Conservation (phyloP, 805 yeast species). For the Kodamaea hsintzibuensis region DNA sequence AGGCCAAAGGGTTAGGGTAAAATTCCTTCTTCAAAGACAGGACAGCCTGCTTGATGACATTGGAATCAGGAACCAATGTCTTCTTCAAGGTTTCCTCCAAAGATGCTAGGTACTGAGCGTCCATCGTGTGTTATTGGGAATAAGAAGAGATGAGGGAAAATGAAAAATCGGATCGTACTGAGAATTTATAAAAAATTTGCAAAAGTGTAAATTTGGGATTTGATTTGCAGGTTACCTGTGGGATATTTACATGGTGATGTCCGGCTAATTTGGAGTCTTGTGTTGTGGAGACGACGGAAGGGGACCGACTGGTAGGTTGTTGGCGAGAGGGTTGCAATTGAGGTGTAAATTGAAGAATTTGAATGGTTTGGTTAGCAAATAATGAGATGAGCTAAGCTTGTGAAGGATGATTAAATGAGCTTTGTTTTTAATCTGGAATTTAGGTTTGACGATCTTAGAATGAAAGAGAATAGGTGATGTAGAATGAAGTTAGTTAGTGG, state of each 20-base stretch:
- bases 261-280: constrained; percentile 1
- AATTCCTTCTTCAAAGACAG: constrained; percentile 69
- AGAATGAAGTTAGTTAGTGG: too few species aligned
- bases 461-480: too few species aligned
- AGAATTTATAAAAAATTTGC: constrained; percentile 2
- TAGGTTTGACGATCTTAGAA: too few species aligned
- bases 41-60: constrained; percentile 81
- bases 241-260: not conserved
- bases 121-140: constrained; percentile 45
- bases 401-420: too few species aligned
- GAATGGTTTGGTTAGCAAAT: not conserved
- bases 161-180: not conserved
- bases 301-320: not conserved
- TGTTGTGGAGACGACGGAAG: constrained; percentile 5
- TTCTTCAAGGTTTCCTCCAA: constrained; percentile 79
- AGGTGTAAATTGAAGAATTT: not conserved
- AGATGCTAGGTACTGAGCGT: constrained; percentile 64
- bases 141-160: constrained; percentile 3
- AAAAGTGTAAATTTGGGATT: not conserved
- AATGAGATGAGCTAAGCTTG: too few species aligned
- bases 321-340: not conserved
- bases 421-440: too few species aligned
- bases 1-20: constrained; percentile 66
- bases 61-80: constrained; percentile 79
- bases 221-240: not conserved